Base-by-base conservation (phyloP, 1,284 basidiomycete genomes). In the Erythrobasidium hasegawianum region DNA sequence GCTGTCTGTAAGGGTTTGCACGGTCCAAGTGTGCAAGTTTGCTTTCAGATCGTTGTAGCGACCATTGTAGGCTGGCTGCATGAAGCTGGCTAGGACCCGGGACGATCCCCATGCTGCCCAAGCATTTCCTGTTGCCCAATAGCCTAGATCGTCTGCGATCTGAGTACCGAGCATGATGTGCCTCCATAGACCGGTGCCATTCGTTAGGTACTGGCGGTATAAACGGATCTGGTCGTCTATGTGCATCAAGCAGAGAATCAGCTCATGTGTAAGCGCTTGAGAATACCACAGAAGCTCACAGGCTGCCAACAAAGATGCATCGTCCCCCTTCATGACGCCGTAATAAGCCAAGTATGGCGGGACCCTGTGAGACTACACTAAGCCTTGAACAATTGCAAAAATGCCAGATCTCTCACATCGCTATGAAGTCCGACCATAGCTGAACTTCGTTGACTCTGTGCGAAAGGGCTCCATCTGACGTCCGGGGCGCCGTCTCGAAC, bases 291-390 rank as follows among this genome's bases (percentile, higher is more conserved):
- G 24, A n/a, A 27, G 53, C 62, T 29, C 57, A 65, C 62, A 65
- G 0, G 90, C 87, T 57, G 84, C 82, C 47, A 80, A 77, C 4
- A 95, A 75, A 29, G 94, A 80, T 0, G 85, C 84, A 47, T 83
- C 76, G 77, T 96, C 94, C 39, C 78, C 74, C 1, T 84, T 85
- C 39, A 85, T 71, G 29, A 85, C 84, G 39, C 89, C 94, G 76
- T 92, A 94, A 77, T 88, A 92, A 0, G 93, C 90, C 9, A 97
- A 78, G 78, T 94, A 96, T 0, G 93, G 93, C n/a, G 53, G 52
- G 18, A 41, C 47, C 22, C 54, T 64, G 24, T 7, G 27, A 29
- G 14, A 1, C n/a, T 49, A 2, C 5, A 41, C 53, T 2, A 8
- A 14, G 13, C 27, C 50, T 2, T 26, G 11, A 29, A 11, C 18